phyloP scores from a whole-genome alignment of 1,139 yeast species.

The Kodamaea arcana region DNA sequence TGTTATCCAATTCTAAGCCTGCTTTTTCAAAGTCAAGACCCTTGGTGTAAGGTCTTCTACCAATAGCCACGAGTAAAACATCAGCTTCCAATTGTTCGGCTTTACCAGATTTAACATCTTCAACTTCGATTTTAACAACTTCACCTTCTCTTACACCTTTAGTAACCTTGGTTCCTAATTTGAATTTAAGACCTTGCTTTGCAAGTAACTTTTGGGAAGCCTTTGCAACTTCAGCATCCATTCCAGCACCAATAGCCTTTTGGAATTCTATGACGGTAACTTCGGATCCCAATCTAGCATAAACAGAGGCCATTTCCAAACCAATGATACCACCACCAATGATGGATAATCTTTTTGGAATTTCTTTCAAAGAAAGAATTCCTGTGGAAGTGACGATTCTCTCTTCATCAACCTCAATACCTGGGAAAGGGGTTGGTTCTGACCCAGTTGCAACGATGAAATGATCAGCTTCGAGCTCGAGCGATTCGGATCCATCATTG shows the following conservation, averaged over 20 bases:
- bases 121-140: conserved; percentile 79
- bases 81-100: conserved; percentile 81
- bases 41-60: conserved; percentile 95
- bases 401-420: conserved; percentile 93
- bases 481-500: conserved; percentile 72
- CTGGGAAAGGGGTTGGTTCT: conserved; percentile 98
- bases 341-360: conserved; percentile 87
- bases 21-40: conserved; percentile 86
- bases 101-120: conserved; percentile 84
- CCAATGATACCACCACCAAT: conserved; percentile 99
- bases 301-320: conserved; percentile 98
- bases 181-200: conserved; percentile 94
- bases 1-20: conserved; percentile 86
- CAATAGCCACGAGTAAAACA: conserved; percentile 92
- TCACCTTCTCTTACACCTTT: conserved; percentile 88
- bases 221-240: conserved; percentile 95
- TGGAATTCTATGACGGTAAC: conserved; percentile 94
- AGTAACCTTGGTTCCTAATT: conserved; percentile 86
- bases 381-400: conserved; percentile 97
- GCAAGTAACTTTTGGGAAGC: conserved; percentile 81
- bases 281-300: conserved; percentile 91
- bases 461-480: conserved; percentile 70
- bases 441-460: conserved; percentile 97
- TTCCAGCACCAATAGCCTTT: conserved; percentile 85
- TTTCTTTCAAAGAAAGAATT: conserved; percentile 74